These are phyloP conservation scores for Arctium lappa DNA, from an alignment of 129 eudicot genomes.

Conservation along the genomic window DNA sequence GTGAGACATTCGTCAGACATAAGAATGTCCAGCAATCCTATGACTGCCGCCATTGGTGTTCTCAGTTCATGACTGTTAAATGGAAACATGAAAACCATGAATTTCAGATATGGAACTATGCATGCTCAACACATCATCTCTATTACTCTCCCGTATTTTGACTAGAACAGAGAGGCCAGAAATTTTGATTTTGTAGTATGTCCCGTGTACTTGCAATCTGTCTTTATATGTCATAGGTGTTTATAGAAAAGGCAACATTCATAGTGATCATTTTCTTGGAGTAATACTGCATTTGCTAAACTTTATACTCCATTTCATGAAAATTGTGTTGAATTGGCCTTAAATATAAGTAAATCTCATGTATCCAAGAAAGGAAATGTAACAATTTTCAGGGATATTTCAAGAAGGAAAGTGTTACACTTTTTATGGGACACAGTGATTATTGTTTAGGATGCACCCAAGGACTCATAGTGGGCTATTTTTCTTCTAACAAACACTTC, in stretches of 20 bases:
- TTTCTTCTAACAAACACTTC: too few relatives aligned
- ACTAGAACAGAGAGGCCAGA: neutral
- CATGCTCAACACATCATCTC: neutral
- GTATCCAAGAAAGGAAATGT: neutral
- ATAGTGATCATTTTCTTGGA: too few relatives aligned
- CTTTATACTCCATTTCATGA: too few relatives aligned
- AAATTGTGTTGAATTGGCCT: too few relatives aligned
- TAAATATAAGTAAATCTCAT: too few relatives aligned
- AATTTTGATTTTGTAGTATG: neutral
- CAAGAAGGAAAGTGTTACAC: too few relatives aligned
- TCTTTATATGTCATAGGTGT: neutral
- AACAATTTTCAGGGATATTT: too few relatives aligned
- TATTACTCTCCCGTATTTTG: neutral
- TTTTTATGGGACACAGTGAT: too few relatives aligned
- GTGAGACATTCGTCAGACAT: conserved; percentile 85
- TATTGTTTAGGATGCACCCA: neutral
- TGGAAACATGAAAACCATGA: conserved; percentile 8
- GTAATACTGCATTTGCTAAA: too few relatives aligned
- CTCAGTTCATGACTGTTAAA: conserved; percentile 85
- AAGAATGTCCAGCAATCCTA: conserved; percentile 97
- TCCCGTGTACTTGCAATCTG: neutral
- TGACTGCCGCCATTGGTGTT: conserved; percentile 99
- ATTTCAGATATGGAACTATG: conserved; percentile 2
- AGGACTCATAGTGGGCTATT: neutral
- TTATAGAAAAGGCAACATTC: too few relatives aligned